Base-by-base conservation (phyloP, 176 grass and related monocot genomes). In the Pharus latifolius region DNA sequence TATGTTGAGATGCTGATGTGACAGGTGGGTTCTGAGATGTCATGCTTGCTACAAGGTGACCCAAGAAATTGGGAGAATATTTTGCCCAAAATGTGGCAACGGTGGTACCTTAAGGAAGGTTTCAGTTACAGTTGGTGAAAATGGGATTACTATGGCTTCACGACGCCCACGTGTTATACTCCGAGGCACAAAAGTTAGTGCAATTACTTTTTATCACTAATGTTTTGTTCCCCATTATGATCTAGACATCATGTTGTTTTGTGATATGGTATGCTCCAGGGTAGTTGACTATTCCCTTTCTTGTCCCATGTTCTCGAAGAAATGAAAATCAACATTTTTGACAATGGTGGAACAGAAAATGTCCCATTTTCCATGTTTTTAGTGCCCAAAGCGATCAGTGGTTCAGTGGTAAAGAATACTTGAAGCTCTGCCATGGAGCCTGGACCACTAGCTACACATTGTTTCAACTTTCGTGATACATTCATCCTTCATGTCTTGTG, bases 41-140 rank as follows among this genome's bases (percentile, higher is more conserved):
- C 95, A 99, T 86, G 95, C 95, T 69, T 99, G 95, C 69, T 85
- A 69, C 56, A 94, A 94, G 37, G 84, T 99, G 63, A 99, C 95
- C 16, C 95, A 99, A 86, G 95, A 94, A 84, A 88, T 94, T 62
- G 95, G 95, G 2, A 89, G 88, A 66, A 94, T 99, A 81, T 99
- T 99, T 60, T 99, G 95, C 48, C 95, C 95, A 14, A 94, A 99
- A 49, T 99, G 95, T 85, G 95, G 95, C 47, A 99, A 94, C 40
- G 95, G 95, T 35, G 95, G 95, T 16, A 99, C 95, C 34, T 86
- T 99, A 58, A 56, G 95, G 0, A 99, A 99, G 70, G 95, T 94
- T 52, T 99, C 95, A 29, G 87, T 99, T 56, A 99, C 84, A 0
- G 90, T 99, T 49, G 82, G 87, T 72, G 87, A 94, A 82, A 99